These are phyloP conservation scores for Colletotrichum zoysiae DNA, from an alignment of 2,329 filamentous ascomycete genomes.

Conservation along the genomic window DNA sequence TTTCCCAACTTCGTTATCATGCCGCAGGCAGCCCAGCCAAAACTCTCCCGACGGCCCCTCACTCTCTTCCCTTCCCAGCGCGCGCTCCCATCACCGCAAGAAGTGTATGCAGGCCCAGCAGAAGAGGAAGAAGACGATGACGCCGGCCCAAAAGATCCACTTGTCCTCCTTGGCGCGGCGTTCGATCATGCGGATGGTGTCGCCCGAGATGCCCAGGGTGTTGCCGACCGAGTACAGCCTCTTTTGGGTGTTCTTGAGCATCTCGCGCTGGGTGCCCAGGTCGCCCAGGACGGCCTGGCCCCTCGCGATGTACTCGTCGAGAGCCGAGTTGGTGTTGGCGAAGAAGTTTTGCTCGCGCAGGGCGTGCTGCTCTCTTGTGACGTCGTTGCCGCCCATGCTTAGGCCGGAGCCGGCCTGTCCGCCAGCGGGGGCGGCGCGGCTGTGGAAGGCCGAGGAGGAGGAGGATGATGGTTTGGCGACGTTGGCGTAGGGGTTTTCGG, in stretches of 20 bases:
- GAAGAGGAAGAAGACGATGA: slow-evolving; percentile 88
- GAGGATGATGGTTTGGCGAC: slow-evolving; percentile 47
- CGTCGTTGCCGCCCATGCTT: slow-evolving; percentile 69
- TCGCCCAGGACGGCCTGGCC: slow-evolving; percentile 92
- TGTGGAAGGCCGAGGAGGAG: slow-evolving; percentile 53
- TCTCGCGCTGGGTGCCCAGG: slow-evolving; percentile 89
- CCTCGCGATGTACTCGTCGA: slow-evolving; percentile 94
- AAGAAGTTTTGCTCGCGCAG: slow-evolving; percentile 93
- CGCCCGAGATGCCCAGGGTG: slow-evolving; percentile 91
- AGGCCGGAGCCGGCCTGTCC: slow-evolving; percentile 52
- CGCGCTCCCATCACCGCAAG: slow-evolving; percentile 71
- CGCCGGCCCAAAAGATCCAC: slow-evolving; percentile 95
- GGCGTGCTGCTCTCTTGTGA: slow-evolving; percentile 82
- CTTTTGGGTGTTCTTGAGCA: slow-evolving; percentile 94
- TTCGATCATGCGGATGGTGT: slow-evolving; percentile 98
- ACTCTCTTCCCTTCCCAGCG: background rate
- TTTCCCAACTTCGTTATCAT: slow-evolving; percentile 5
- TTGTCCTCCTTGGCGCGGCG: slow-evolving; percentile 93
- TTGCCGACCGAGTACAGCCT: slow-evolving; percentile 93
- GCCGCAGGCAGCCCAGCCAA: background rate
- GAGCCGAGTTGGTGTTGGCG: slow-evolving; percentile 80
- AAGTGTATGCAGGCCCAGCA: slow-evolving; percentile 93
- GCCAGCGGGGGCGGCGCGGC: slow-evolving; percentile 57
- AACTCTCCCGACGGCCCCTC: background rate
- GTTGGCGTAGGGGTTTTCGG: slow-evolving; percentile 93